phyloP scores from a whole-genome alignment of 805 yeast species.

The Starmerella bombi region DNA sequence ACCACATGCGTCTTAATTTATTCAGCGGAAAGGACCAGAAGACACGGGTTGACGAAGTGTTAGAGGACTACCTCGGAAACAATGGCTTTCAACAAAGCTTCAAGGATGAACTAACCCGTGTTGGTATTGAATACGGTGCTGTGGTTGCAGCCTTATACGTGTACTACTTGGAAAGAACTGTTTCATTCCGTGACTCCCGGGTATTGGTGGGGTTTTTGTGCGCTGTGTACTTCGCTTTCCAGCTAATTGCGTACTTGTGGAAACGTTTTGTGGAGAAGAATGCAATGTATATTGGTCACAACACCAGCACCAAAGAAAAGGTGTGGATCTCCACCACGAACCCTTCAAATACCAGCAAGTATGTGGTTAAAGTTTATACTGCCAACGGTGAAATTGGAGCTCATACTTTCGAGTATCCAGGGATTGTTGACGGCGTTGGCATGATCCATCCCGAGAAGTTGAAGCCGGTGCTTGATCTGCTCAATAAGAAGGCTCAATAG shows the following conservation, averaged over 20 bases:
- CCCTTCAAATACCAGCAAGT: slow-evolving; percentile 6
- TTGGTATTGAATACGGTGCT: slow-evolving; percentile 14
- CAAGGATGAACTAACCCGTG: slow-evolving; percentile 15
- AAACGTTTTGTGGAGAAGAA: slow-evolving; percentile 11
- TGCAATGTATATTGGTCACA: slow-evolving; percentile 16
- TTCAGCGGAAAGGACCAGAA: slow-evolving; percentile 18
- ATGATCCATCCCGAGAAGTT: slow-evolving; percentile 10
- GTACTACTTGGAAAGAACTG: slow-evolving; percentile 15
- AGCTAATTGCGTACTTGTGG: slow-evolving; percentile 12
- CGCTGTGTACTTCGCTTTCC: slow-evolving; percentile 9
- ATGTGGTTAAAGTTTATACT: slow-evolving; percentile 4
- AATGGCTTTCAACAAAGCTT: slow-evolving; percentile 19
- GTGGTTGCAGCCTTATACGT: slow-evolving; percentile 15
- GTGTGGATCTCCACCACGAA: slow-evolving; percentile 14
- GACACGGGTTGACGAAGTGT: slow-evolving; percentile 17
- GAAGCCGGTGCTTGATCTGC: slow-evolving; percentile 1
- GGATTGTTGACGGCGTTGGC: slow-evolving; percentile 15
- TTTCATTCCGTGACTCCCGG: slow-evolving; percentile 12
- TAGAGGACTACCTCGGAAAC: slow-evolving; percentile 14
- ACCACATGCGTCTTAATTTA: no score
- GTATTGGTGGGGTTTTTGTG: slow-evolving; percentile 11
- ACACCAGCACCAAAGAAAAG: slow-evolving; percentile 4
- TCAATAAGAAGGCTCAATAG: not conserved
- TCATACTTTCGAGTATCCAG: slow-evolving; percentile 4
- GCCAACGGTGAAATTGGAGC: not conserved